Conservation (phyloP, 306 rosid genomes). For the Ceratonia siliqua region DNA sequence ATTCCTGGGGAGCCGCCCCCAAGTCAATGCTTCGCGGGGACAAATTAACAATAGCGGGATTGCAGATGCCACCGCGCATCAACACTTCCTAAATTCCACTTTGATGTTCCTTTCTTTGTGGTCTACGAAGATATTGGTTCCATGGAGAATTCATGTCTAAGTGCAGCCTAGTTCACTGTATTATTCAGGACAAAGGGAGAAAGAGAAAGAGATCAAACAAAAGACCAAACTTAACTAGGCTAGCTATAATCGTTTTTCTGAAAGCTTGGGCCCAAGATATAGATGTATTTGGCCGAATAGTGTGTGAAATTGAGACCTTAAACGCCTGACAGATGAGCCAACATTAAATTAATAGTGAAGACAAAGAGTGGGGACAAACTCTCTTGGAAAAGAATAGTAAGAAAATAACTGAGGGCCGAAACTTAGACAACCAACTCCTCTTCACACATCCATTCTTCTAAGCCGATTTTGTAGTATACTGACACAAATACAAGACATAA, state of each 20-base stretch:
- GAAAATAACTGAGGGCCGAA: no score
- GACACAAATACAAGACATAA: no score
- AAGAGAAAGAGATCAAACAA: neutral
- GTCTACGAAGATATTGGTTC: neutral
- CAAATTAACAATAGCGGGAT: no score
- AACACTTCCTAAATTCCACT: neutral
- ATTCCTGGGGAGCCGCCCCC: no score
- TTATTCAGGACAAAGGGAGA: neutral
- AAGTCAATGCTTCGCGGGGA: no score
- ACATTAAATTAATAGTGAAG: neutral
- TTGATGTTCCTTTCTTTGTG: neutral
- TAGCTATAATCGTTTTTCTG: no score
- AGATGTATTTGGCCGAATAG: neutral
- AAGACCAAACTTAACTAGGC: no score
- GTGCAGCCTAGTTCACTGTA: neutral
- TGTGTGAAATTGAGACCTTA: neutral
- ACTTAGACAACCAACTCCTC: no score
- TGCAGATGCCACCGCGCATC: no score
- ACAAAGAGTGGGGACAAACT: neutral
- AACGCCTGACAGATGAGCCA: conserved; percentile 7
- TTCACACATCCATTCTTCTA: no score
- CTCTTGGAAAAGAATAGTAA: neutral
- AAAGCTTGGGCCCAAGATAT: neutral
- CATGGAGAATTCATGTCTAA: no score
- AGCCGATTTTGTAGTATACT: no score